phyloP scores from a whole-genome alignment of 345 rosid genomes.

The Lepidium aucheri region DNA sequence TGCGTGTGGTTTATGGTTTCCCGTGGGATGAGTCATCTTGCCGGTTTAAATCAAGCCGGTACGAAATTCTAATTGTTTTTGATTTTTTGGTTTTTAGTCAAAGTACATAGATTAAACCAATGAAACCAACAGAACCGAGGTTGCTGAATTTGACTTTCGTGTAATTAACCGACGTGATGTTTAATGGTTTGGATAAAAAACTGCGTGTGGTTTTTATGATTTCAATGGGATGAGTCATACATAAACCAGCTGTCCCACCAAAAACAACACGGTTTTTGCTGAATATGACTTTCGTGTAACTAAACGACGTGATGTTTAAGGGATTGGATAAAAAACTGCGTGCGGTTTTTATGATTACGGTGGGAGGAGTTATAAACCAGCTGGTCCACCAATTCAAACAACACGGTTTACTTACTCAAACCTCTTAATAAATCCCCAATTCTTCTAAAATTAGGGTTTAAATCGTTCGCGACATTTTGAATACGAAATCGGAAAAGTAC shows the following conservation, averaged over 20 bases:
- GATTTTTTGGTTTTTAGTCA: background rate
- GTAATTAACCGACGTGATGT: background rate
- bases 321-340: background rate
- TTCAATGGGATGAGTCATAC: background rate
- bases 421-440: constrained; percentile 14
- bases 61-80: too few relatives aligned
- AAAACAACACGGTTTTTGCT: constrained; percentile 14
- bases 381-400: constrained; percentile 9
- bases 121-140: background rate
- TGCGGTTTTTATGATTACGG: background rate
- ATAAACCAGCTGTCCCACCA: background rate
- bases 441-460: constrained; percentile 19
- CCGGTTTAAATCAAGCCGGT: too few relatives aligned
- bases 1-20: constrained; percentile 3
- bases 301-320: background rate
- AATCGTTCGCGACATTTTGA: too few relatives aligned
- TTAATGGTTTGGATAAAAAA: background rate
- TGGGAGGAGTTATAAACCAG: background rate
- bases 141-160: background rate
- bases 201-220: background rate
- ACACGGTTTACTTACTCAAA: constrained; percentile 6
- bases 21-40: too few relatives aligned
- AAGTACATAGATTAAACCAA: background rate
- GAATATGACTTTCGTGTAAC: too few relatives aligned
- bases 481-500: background rate